Percentiles rank a stretch among this genome's conserved stretches.
These are phyloP conservation scores for Claviceps arundinis DNA, from an alignment of 2,329 filamentous ascomycete species.

Conservation along the genomic window DNA sequence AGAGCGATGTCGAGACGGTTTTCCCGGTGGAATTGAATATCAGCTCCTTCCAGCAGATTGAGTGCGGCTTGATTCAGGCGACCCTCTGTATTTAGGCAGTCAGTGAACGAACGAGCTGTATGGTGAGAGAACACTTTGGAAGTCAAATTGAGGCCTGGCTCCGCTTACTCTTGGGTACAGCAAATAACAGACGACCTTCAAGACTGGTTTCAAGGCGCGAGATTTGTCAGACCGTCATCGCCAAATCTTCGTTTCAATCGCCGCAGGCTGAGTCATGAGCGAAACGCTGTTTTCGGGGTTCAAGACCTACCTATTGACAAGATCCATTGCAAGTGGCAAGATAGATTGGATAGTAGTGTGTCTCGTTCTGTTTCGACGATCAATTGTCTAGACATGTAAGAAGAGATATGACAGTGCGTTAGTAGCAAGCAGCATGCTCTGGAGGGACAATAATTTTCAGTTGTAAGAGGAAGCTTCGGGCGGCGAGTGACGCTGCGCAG, in stretches of 20 bases:
- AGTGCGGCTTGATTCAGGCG: slow-evolving; percentile 78
- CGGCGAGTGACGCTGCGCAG: no score
- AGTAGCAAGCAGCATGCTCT: neutral
- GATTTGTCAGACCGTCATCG: neutral
- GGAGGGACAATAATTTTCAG: neutral
- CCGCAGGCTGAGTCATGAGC: neutral
- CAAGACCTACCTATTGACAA: slow-evolving; percentile 37
- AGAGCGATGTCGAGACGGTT: slow-evolving; percentile 93
- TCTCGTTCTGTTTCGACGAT: neutral
- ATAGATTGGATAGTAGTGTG: neutral
- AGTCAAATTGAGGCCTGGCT: neutral
- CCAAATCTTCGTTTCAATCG: neutral
- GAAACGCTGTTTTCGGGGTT: neutral
- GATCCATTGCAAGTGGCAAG: slow-evolving; percentile 28
- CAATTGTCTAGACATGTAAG: neutral
- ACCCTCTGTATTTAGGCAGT: slow-evolving; percentile 46
- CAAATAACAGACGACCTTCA: slow-evolving; percentile 86
- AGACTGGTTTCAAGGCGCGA: slow-evolving; percentile 40
- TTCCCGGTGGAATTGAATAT: slow-evolving; percentile 94
- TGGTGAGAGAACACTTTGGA: neutral
- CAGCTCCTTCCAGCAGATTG: slow-evolving; percentile 82
- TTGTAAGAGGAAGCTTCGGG: no score
- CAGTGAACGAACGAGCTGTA: neutral
- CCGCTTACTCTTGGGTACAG: slow-evolving; percentile 89
- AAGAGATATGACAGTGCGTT: neutral